Evolutionary conservation across 768 basidiomycete species (phyloP), one percentile per base, ranked within the genome.

Genomic region (Russula vinacea): DNA sequence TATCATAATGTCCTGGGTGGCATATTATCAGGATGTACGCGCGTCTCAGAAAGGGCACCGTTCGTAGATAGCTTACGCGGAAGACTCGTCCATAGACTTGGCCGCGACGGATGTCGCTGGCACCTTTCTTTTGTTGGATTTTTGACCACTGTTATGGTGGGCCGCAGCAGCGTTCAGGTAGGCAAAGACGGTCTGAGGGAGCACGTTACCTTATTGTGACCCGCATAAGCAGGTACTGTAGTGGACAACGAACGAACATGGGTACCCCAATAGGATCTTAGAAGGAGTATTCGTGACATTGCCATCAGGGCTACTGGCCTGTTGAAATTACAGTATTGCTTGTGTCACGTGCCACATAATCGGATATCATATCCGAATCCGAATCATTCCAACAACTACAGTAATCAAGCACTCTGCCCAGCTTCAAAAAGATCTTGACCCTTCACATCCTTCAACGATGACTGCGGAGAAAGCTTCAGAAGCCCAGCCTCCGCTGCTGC

Each of bases 401-500:
- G 4, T 35, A 35, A 35, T 35, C 22, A 44, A 29, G 9, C 42
- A 24, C 14, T 16, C 22, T 56, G 37, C 9, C 33, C 3, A 11
- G 2, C 19, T 35, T 56, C 55, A 24, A 29, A 24, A 10, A 3
- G 0, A 11, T 42, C 42, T 45, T 8, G 32, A 17, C 3, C 11
- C 6, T n/a, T 22, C 2, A 22, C 39, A 22, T 33, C 19, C 44
- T 47, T 29, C 6, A 13, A n/a, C 24, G 45, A 50, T 7, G 11
- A 35, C 29, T 26, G n/a, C 26, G 45, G 58, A 17, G 47, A 35
- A 26, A 56, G 39, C 19, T 16, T 45, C 22, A 32, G 29, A 24
- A 73, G 37, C 1, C 70, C 65, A 2, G 29, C 61, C 57, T 75
- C 74, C 9, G 74, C 73, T 1, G 73, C 73, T 4, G 70, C 69